Evolutionary conservation across 2,329 filamentous ascomycete genomes (phyloP).

Genomic region (Xylariaceae sp.): DNA sequence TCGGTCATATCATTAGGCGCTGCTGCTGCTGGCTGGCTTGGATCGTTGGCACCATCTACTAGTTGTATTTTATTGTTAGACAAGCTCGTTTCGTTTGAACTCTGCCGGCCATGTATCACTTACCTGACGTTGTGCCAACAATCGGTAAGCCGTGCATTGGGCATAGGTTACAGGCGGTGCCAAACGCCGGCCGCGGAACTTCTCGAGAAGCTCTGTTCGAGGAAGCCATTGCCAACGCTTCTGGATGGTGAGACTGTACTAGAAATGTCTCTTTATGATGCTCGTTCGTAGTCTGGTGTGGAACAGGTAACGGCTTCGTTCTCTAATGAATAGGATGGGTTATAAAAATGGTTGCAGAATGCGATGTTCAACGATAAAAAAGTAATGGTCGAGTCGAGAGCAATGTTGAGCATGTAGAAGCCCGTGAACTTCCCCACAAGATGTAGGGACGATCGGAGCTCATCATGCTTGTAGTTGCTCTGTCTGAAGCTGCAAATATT

Average conservation of each 20-base stretch:
- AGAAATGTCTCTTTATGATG: neutral
- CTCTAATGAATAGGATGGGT: neutral
- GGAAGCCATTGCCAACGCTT: neutral
- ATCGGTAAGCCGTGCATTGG: too few species aligned
- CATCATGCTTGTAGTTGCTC: neutral
- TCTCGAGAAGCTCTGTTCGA: neutral
- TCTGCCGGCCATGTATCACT: neutral
- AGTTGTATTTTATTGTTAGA: neutral
- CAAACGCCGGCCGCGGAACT: too few species aligned
- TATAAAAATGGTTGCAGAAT: neutral
- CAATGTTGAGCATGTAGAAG: neutral
- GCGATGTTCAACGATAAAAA: neutral
- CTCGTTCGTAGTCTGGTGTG: neutral
- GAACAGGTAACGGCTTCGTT: neutral
- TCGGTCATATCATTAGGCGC: neutral
- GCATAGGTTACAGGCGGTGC: too few species aligned
- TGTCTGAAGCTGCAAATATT: neutral
- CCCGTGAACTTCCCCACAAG: neutral
- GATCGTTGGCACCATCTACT: slow-evolving; percentile 9
- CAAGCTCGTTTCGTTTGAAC: neutral
- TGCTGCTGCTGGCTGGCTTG: neutral
- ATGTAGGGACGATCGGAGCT: neutral
- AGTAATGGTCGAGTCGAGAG: neutral
- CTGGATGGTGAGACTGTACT: neutral
- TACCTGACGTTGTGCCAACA: neutral